phyloP scores from a whole-genome alignment of 2,329 filamentous ascomycete species.

The Lasiodiplodia gonubiensis region DNA sequence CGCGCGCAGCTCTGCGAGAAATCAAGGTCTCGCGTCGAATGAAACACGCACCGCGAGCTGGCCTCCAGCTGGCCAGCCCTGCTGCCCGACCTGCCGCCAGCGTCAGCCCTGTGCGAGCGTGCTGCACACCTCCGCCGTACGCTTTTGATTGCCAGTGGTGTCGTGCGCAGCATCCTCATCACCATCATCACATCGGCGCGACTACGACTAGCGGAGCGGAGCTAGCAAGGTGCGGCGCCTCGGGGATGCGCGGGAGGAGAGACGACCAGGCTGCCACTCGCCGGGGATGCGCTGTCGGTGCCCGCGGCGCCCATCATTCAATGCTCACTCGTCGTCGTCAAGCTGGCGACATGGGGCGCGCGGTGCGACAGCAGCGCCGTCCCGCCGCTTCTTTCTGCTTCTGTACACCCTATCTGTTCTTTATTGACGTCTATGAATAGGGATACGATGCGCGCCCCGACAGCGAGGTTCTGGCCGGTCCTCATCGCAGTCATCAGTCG shows the following conservation, averaged over 20 bases:
- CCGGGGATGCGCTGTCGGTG: constrained; percentile 9
- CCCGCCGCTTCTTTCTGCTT: constrained; percentile 19
- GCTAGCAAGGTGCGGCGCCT: constrained; percentile 23
- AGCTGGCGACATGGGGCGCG: neutral
- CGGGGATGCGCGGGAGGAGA: constrained; percentile 25
- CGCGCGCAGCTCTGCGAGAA: constrained; percentile 8
- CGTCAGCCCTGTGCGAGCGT: constrained; percentile 24
- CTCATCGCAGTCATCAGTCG: constrained; percentile 23
- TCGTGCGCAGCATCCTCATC: constrained; percentile 16
- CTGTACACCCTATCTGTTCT: constrained; percentile 19
- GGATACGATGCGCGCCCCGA: constrained; percentile 24
- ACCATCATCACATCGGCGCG: constrained; percentile 14
- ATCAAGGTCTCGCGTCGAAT: constrained; percentile 23
- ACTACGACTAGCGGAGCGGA: constrained; percentile 19
- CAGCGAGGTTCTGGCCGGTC: constrained; percentile 16
- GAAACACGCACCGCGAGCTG: constrained; percentile 18
- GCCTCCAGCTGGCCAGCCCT: constrained; percentile 15
- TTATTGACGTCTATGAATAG: constrained; percentile 25
- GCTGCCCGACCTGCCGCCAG: constrained; percentile 18
- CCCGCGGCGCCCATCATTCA: neutral
- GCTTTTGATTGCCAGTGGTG: constrained; percentile 7
- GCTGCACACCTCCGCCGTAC: neutral
- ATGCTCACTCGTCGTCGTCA: neutral
- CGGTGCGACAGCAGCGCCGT: constrained; percentile 17
- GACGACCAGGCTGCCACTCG: constrained; percentile 8